phyloP scores from a whole-genome alignment of 106 monocot genomes.

The Acorus calamus region DNA sequence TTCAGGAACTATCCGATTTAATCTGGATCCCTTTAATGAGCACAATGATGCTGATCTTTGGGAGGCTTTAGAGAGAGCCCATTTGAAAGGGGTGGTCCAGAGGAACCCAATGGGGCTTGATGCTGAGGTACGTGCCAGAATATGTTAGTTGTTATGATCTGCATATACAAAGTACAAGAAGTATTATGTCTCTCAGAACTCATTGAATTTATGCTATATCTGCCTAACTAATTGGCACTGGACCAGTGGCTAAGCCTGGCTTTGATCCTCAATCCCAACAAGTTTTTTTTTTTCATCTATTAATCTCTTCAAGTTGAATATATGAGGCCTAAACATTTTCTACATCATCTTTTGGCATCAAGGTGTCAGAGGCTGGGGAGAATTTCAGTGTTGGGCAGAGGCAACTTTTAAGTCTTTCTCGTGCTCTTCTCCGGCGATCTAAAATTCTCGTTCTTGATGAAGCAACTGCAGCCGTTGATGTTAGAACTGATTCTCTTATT shows the following conservation, averaged over 20 bases:
- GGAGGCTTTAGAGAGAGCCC: constrained; percentile 95
- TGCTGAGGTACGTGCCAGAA: constrained; percentile 52
- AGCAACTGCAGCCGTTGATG: constrained; percentile 99
- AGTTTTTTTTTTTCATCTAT: too few relatives aligned
- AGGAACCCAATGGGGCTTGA: constrained; percentile 85
- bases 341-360: background rate
- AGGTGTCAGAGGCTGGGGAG: constrained; percentile 93
- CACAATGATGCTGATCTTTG: constrained; percentile 99
- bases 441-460: constrained; percentile 99
- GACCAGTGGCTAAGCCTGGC: too few relatives aligned
- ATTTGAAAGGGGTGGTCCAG: constrained; percentile 82
- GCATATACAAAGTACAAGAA: too few relatives aligned
- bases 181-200: too few relatives aligned
- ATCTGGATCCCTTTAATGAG: constrained; percentile 97
- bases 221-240: too few relatives aligned
- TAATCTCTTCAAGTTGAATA: too few relatives aligned
- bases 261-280: too few relatives aligned
- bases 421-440: constrained; percentile 75
- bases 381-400: constrained; percentile 98
- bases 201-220: too few relatives aligned
- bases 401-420: constrained; percentile 87
- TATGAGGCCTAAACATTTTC: background rate
- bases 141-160: background rate
- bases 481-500: constrained; percentile 93
- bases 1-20: constrained; percentile 87